Evolutionary conservation across 768 basidiomycete species (phyloP).

Genomic region (Lactifluus hygrophoroides): DNA sequence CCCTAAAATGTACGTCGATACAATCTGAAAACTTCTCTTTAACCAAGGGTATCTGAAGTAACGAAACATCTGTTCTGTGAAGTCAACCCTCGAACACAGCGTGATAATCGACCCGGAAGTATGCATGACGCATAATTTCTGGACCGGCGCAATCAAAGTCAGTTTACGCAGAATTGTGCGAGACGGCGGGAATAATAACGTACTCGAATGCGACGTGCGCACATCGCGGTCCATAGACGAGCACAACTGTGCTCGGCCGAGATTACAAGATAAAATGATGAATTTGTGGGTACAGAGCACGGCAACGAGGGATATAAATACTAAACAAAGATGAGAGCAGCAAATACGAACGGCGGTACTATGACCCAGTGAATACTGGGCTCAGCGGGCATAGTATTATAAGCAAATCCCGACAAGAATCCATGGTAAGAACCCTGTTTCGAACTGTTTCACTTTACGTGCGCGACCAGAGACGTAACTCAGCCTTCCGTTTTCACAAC

Average conservation of each 20-base stretch:
- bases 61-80: no score
- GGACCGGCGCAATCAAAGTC: background rate
- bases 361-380: conserved; percentile 13
- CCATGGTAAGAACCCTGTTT: conserved; percentile 6
- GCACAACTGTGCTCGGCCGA: background rate
- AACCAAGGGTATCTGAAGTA: background rate
- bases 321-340: conserved; percentile 30
- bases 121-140: background rate
- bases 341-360: conserved; percentile 29
- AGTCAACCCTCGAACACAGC: background rate
- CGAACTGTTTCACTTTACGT: background rate
- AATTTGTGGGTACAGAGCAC: conserved; percentile 31
- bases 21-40: background rate
- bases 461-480: conserved; percentile 25
- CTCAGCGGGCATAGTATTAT: conserved; percentile 12
- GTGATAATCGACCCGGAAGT: background rate
- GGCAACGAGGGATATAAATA: conserved; percentile 25
- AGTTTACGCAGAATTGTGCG: background rate
- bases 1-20: background rate
- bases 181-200: background rate
- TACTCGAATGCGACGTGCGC: background rate
- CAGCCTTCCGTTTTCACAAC: conserved; percentile 57
- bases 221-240: background rate
- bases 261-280: conserved; percentile 18
- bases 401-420: conserved; percentile 18